Conservation (phyloP, 2,329 filamentous ascomycete genomes). For the Alternaria solani region DNA sequence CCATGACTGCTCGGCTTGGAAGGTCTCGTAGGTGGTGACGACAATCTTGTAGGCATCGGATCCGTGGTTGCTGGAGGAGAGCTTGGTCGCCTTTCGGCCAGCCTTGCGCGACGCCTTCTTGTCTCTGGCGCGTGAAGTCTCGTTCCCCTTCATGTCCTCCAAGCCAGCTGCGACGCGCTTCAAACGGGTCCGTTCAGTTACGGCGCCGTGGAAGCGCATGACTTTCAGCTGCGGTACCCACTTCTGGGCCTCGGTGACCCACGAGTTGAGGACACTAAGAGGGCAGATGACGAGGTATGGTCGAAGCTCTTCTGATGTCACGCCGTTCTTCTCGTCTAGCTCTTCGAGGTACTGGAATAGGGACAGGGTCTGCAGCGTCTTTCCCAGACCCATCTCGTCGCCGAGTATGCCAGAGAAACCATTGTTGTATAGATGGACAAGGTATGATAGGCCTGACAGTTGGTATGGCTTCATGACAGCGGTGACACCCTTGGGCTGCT, state of each 20-base stretch:
- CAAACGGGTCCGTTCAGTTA: constrained; percentile 79
- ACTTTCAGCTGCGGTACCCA: constrained; percentile 89
- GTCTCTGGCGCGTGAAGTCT: constrained; percentile 77
- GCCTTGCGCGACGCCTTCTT: constrained; percentile 91
- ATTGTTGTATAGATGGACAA: constrained; percentile 99
- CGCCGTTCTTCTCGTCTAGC: constrained; percentile 68
- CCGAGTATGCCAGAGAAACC: constrained; percentile 98
- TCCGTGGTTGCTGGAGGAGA: constrained; percentile 35
- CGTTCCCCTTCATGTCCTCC: constrained; percentile 57
- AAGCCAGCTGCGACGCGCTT: constrained; percentile 59
- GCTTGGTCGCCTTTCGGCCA: constrained; percentile 40
- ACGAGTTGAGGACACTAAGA: constrained; percentile 94
- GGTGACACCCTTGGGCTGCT: constrained; percentile 57
- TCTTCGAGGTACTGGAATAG: constrained; percentile 96
- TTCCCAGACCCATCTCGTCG: constrained; percentile 99
- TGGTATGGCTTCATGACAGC: constrained; percentile 90
- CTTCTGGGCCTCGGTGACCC: constrained; percentile 97
- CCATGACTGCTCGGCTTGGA: constrained; percentile 94
- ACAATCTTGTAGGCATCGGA: constrained; percentile 63
- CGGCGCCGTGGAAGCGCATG: constrained; percentile 94
- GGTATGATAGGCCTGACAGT: constrained; percentile 96
- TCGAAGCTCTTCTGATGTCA: constrained; percentile 69
- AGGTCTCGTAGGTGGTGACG: constrained; percentile 97
- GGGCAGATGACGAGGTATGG: constrained; percentile 97
- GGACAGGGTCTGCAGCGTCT: constrained; percentile 98